These are phyloP conservation scores for Arxiozyma heterogenica DNA, from an alignment of 1,139 yeast species.

Conservation along the genomic window DNA sequence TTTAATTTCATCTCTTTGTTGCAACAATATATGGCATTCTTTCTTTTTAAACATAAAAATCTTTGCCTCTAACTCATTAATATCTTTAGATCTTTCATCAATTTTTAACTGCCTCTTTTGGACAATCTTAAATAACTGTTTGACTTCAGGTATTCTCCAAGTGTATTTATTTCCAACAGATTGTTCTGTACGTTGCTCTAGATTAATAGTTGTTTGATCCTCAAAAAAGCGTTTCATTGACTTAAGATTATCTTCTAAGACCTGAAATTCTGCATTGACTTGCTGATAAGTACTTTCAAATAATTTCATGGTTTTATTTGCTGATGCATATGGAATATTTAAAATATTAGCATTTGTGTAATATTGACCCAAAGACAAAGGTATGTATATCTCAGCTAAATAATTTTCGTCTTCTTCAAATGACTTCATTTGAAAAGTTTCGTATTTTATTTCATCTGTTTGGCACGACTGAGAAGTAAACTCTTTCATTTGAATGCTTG, in stretches of 20 bases:
- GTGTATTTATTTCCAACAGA: constrained; percentile 22
- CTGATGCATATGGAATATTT: constrained; percentile 10
- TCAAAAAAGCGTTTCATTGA: constrained; percentile 29
- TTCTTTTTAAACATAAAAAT: constrained; percentile 1
- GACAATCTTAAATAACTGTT: constrained; percentile 21
- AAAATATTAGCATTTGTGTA: constrained; percentile 17
- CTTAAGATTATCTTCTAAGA: constrained; percentile 31
- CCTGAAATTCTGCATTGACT: constrained; percentile 35
- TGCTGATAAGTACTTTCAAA: constrained; percentile 35
- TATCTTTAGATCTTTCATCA: not conserved
- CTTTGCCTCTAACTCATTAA: constrained; percentile 5
- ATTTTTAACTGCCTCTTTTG: constrained; percentile 1
- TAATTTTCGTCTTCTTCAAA: constrained; percentile 36
- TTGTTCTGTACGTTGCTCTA: constrained; percentile 15
- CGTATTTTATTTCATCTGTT: constrained; percentile 19
- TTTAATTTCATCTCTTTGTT: constrained; percentile 7
- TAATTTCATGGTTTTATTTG: constrained; percentile 26
- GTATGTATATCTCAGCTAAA: constrained; percentile 21
- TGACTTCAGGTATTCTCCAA: constrained; percentile 38
- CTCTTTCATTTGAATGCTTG: constrained; percentile 9
- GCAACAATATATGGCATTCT: constrained; percentile 1
- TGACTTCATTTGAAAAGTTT: constrained; percentile 21
- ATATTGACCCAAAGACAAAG: constrained; percentile 15
- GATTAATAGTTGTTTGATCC: constrained; percentile 31
- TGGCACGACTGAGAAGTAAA: constrained; percentile 17